phyloP scores from a whole-genome alignment of 108 stramenopile species.

The Epithemia pelagica region DNA sequence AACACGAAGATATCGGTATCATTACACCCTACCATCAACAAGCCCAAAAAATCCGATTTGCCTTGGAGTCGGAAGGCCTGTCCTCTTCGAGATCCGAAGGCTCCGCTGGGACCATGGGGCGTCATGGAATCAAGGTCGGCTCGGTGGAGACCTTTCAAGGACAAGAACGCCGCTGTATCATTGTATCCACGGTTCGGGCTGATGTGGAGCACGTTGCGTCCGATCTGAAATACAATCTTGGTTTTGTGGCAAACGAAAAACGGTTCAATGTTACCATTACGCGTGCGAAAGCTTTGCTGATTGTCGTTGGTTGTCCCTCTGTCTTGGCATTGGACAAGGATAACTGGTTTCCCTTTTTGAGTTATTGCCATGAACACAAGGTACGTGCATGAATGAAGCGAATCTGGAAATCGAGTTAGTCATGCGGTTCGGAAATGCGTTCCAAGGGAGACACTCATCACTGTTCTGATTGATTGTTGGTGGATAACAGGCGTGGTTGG shows the following conservation, averaged over 20 bases:
- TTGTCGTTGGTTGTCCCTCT: conserved; percentile 75
- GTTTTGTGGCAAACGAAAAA: conserved; percentile 81
- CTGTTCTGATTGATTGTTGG: background rate
- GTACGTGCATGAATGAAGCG: background rate
- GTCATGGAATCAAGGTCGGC: conserved; percentile 52
- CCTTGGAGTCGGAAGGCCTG: conserved; percentile 18
- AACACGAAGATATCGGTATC: conserved; percentile 51
- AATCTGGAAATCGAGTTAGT: background rate
- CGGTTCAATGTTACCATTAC: conserved; percentile 84
- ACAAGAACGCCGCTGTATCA: conserved; percentile 65
- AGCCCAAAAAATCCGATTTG: conserved; percentile 53
- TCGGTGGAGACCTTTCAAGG: conserved; percentile 86
- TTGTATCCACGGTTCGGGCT: conserved; percentile 77
- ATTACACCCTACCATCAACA: conserved; percentile 62
- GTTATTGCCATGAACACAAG: conserved; percentile 21
- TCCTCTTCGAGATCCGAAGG: background rate
- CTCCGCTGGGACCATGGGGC: background rate
- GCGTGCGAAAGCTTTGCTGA: conserved; percentile 64
- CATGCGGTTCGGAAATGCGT: background rate
- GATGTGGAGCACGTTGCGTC: conserved; percentile 27
- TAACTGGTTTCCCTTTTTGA: conserved; percentile 30
- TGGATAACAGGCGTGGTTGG: background rate
- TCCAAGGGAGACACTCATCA: background rate
- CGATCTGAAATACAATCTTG: conserved; percentile 59
- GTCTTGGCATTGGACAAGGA: conserved; percentile 44